Evolutionary conservation across 768 basidiomycete species (phyloP), one percentile per base, ranked within the genome.

Genomic region (Mrakia blollopis): DNA sequence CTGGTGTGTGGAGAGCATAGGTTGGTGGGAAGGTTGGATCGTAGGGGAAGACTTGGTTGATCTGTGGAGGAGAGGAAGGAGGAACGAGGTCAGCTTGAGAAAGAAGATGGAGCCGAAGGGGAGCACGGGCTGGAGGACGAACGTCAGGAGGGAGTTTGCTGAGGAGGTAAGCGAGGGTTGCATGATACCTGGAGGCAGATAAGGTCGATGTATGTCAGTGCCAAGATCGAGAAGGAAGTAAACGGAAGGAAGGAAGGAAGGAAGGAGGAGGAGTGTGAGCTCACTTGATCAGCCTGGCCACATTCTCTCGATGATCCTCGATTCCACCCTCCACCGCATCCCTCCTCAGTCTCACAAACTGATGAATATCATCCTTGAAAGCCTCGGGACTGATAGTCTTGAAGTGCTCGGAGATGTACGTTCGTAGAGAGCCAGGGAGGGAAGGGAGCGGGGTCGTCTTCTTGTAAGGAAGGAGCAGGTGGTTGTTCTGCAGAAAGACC

Each of bases 141-240:
- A 88, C 95, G 83, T 96, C 89, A 10, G 87, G 84, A 2, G 96
- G 95, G 10, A 98, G 85, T 82, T 98, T 98, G 18, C 90, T 89
- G 78, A 92, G 83, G 44, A 94, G 88, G 78, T 91, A 94, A 0
- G 89, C 86, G 52, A 98, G 88, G 82, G 96, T 95, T 5, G 93
- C 92, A 80, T 97, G 92, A 82, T 98, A 98, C 63, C 96, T 98
- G 79, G 35, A 21, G 10, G 32, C 32, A 9, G 25, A 77, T 6
- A 28, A 5, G 11, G 25, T 10, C 2, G 23, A 21, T 3, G 10
- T 25, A 16, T 11, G 14, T 23, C 39, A 52, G 61, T 13, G 0
- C 25, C 13, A 44, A 25, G 30, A 9, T n/a, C n/a, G n/a, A 6
- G 52, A 23, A n/a, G 68, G 32, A 37, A 69, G 11, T 14, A 25